Evolutionary conservation across 78 protist species (phyloP).

Genomic region (Dictyostelium citrinum): DNA sequence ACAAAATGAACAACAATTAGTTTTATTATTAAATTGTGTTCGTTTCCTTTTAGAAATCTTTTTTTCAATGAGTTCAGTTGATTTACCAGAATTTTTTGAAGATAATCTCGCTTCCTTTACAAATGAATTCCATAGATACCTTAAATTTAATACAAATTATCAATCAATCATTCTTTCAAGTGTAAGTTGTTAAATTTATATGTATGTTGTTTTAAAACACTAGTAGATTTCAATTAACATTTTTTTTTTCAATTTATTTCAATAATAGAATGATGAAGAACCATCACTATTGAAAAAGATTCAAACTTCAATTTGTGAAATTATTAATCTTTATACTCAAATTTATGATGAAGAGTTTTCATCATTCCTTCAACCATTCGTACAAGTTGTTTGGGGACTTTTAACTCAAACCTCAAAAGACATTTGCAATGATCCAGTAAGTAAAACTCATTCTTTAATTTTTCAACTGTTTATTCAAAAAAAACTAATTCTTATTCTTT

Average conservation of each 20-base stretch:
- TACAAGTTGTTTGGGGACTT: conserved; percentile 70
- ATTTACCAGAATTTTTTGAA: conserved; percentile 91
- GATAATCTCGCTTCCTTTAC: conserved; percentile 83
- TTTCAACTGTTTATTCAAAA: too few species aligned
- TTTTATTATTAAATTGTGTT: conserved; percentile 1
- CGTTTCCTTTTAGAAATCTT: conserved; percentile 55
- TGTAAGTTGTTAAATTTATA: conserved; percentile 14
- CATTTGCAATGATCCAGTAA: conserved; percentile 49
- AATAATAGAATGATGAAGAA: conserved; percentile 22
- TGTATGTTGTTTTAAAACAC: too few species aligned
- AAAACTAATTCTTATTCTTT: background rate
- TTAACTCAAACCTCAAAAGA: conserved; percentile 29
- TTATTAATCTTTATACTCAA: conserved; percentile 54
- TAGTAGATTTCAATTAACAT: background rate
- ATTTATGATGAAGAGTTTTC: conserved; percentile 87
- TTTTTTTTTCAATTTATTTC: background rate
- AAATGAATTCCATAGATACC: conserved; percentile 39
- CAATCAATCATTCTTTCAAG: conserved; percentile 10
- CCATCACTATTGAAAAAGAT: conserved; percentile 40
- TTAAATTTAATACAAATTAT: background rate
- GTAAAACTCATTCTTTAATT: too few species aligned
- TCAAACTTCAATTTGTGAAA: conserved; percentile 78
- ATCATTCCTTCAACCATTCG: conserved; percentile 67
- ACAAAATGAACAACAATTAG: background rate
- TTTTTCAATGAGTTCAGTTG: conserved; percentile 71